phyloP scores from a whole-genome alignment of 139 green algal species.

The Chara braunii region DNA sequence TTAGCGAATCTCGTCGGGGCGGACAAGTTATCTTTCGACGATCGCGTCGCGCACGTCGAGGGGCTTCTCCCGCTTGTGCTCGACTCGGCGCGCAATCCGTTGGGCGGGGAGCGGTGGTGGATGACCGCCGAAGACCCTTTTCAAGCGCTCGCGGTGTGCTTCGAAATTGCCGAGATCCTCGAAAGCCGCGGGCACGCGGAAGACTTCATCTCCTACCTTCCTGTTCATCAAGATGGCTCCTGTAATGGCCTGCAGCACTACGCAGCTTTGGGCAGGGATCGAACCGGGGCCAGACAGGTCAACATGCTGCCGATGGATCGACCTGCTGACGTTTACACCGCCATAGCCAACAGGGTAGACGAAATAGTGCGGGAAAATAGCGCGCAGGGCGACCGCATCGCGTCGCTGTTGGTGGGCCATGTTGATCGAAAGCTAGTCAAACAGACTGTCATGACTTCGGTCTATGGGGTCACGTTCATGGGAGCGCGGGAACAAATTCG shows the following conservation, averaged over 20 bases:
- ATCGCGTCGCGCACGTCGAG: slow-evolving; percentile 53
- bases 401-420: slow-evolving; percentile 38
- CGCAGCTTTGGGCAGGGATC: slow-evolving; percentile 79
- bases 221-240: slow-evolving; percentile 82
- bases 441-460: slow-evolving; percentile 98
- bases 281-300: slow-evolving; percentile 47
- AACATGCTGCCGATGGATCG: slow-evolving; percentile 68
- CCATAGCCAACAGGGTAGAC: slow-evolving; percentile 50
- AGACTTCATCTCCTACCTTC: slow-evolving; percentile 60
- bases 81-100: slow-evolving; percentile 48
- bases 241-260: slow-evolving; percentile 99
- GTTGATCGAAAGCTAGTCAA: slow-evolving; percentile 97
- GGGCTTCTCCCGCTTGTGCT: slow-evolving; percentile 56
- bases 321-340: slow-evolving; percentile 75
- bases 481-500: slow-evolving; percentile 81
- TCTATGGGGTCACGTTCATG: slow-evolving; percentile 93
- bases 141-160: slow-evolving; percentile 74
- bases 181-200: slow-evolving; percentile 51
- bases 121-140: slow-evolving; percentile 74
- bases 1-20: slow-evolving; percentile 74
- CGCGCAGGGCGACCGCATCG: slow-evolving; percentile 23
- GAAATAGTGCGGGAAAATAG: slow-evolving; percentile 11
- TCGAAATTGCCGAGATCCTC: slow-evolving; percentile 70
- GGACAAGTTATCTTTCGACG: slow-evolving; percentile 77
- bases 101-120: slow-evolving; percentile 62